Conservation (phyloP, 129 eudicot species). For the Chrysanthemum lavandulifolium region DNA sequence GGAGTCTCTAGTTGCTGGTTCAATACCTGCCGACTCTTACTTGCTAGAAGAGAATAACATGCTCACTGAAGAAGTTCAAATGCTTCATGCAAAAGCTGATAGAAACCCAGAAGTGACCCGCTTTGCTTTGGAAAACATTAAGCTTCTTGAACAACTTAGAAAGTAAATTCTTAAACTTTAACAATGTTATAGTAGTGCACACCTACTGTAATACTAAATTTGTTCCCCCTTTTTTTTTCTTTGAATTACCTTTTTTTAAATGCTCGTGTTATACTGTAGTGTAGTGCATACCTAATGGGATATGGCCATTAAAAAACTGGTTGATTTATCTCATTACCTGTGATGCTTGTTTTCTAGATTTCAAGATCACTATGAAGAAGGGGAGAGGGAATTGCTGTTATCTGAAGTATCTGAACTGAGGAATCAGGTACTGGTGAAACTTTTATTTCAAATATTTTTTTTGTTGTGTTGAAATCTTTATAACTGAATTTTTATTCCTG, state of each 20-base stretch:
- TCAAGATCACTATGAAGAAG: slow-evolving; percentile 92
- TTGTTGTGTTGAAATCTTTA: slow-evolving; percentile 12
- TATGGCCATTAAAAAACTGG: background rate
- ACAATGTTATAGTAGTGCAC: background rate
- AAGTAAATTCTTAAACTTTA: slow-evolving; percentile 37
- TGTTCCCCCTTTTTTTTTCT: too few relatives aligned
- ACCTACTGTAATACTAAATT: too few relatives aligned
- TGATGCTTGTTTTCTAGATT: slow-evolving; percentile 37
- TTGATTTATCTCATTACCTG: slow-evolving; percentile 21
- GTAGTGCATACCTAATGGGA: too few relatives aligned
- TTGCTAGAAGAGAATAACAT: slow-evolving; percentile 70
- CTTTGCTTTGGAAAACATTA: slow-evolving; percentile 85
- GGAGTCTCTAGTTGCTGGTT: slow-evolving; percentile 72
- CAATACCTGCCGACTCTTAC: slow-evolving; percentile 70
- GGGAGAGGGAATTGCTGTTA: slow-evolving; percentile 80
- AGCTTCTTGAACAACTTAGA: slow-evolving; percentile 88
- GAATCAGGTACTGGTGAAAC: slow-evolving; percentile 54
- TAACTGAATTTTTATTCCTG: slow-evolving; percentile 20
- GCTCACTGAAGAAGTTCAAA: slow-evolving; percentile 69
- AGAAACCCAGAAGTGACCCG: slow-evolving; percentile 97
- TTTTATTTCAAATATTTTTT: background rate
- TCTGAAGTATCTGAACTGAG: slow-evolving; percentile 78
- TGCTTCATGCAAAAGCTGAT: slow-evolving; percentile 70
- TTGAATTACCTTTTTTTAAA: too few relatives aligned
- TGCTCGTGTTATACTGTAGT: too few relatives aligned